A percentile compares a stretch with the other conserved stretches of the same genome.
These are phyloP conservation scores for Xylariaceae sp. DNA, from an alignment of 2,329 filamentous ascomycete species.

Conservation along the genomic window DNA sequence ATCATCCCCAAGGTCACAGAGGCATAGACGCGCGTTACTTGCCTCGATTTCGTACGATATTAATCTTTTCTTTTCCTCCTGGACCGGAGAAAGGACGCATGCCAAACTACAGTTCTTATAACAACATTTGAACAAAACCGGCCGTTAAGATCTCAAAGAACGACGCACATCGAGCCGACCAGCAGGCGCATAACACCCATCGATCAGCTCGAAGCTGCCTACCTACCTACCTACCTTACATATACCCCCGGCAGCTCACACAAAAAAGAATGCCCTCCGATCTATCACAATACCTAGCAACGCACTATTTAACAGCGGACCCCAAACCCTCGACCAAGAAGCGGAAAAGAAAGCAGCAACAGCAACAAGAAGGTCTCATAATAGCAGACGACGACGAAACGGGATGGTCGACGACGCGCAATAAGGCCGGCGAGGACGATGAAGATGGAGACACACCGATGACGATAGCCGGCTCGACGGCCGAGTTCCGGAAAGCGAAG, in stretches of 20 bases:
- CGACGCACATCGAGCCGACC: too few species aligned
- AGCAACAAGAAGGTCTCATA: constrained; percentile 44
- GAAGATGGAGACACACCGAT: constrained; percentile 44
- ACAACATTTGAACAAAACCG: too few species aligned
- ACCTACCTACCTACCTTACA: background rate
- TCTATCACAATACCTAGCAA: constrained; percentile 80
- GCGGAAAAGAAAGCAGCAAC: constrained; percentile 54
- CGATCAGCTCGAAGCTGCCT: too few species aligned
- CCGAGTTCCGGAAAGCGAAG: constrained; percentile 68
- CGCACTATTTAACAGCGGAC: constrained; percentile 72
- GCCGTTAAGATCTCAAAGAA: too few species aligned
- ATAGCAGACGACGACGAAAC: constrained; percentile 61
- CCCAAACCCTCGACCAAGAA: constrained; percentile 52
- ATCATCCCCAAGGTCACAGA: too few species aligned
- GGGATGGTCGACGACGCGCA: constrained; percentile 44
- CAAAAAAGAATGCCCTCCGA: constrained; percentile 48
- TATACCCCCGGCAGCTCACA: too few species aligned
- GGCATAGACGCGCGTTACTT: too few species aligned
- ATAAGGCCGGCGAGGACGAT: constrained; percentile 46
- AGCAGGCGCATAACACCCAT: too few species aligned
- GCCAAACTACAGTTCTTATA: too few species aligned
- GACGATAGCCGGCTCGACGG: constrained; percentile 42
- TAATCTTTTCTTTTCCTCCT: too few species aligned
- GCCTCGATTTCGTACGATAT: too few species aligned
- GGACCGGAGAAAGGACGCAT: too few species aligned